Base-by-base conservation (phyloP, 208 protist species). In the Phytomonas serpens region DNA sequence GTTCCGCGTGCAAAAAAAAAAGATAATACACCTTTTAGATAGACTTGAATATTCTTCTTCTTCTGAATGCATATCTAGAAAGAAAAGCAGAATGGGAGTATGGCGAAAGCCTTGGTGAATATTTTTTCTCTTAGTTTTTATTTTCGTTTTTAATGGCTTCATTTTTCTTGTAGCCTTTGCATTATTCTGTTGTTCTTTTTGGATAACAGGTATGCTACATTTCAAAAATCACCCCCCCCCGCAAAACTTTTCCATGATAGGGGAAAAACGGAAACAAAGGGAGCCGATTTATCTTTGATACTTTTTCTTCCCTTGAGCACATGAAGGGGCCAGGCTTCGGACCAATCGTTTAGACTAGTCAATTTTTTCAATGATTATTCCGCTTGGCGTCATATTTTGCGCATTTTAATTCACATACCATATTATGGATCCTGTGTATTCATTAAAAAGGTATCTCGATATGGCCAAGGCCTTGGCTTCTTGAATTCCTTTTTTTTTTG, bases 71-170 rank as follows among this genome's bases (percentile, higher is more conserved):
- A 27, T 31, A 16, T 31, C 29, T 57, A 68, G 30, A 42, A 57
- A 19, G 47, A 57, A 2, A 3, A 57, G 29, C 6, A 57, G 29
- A 11, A 27, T 57, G 47, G 29, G 63, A 57, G 42, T 69, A 69
- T 16, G 47, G 19, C 47, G 23, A 57, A 57, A 57, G 47, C 36
- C 51, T 32, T 65, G 27, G 51, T 67, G 0, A 62, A 0, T 38
- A 23, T 33, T 72, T 34, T 68, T 13, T 69, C 62, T 64, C 47
- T 62, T 72, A 16, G 64, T 57, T 57, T 57, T 19, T 52, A 30
- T 74, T 61, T 67, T 40, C 71, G n/a, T 65, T n/a, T 57, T 64
- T 69, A 30, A 19, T 67, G 31, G 38, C 32, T 72, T 61, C n/a
- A 27, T 67, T 0, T 33, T 23, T 75, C 66, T 34, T 27, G 13